phyloP scores from a whole-genome alignment of 495 filamentous ascomycete species.

The Letharia lupina region DNA sequence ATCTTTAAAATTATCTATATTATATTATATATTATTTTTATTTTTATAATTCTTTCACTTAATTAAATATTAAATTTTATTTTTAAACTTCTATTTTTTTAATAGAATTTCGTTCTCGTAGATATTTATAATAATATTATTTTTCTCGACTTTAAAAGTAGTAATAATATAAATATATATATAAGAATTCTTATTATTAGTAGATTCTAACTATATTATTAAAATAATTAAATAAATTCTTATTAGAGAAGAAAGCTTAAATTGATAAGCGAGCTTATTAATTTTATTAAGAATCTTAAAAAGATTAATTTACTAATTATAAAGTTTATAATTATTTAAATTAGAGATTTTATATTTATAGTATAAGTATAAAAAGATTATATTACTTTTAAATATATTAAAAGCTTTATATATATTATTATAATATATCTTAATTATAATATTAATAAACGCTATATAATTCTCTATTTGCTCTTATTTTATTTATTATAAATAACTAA shows the following conservation, averaged over 20 bases:
- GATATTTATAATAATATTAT: too few species aligned
- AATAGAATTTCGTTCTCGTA: too few species aligned
- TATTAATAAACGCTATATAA: background rate
- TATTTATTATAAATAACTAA: conserved; percentile 2
- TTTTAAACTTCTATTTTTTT: too few species aligned
- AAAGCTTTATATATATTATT: conserved; percentile 1
- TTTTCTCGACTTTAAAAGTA: too few species aligned
- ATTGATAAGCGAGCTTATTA: background rate
- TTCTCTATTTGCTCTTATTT: background rate
- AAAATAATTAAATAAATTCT: too few species aligned
- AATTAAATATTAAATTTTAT: too few species aligned
- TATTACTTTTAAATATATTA: conserved; percentile 1
- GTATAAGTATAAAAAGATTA: background rate
- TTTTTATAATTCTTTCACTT: too few species aligned
- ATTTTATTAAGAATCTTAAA: conserved; percentile 1
- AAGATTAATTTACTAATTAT: background rate
- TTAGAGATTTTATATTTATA: conserved; percentile 1
- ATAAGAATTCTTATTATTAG: too few species aligned
- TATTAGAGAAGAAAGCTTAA: background rate
- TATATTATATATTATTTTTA: too few species aligned
- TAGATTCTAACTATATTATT: too few species aligned
- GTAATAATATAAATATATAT: too few species aligned
- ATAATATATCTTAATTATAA: conserved; percentile 1
- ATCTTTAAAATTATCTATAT: too few species aligned
- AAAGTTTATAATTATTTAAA: conserved; percentile 1